Conservation (phyloP, 2,329 filamentous ascomycete genomes). For the Xylaria hypoxylon region DNA sequence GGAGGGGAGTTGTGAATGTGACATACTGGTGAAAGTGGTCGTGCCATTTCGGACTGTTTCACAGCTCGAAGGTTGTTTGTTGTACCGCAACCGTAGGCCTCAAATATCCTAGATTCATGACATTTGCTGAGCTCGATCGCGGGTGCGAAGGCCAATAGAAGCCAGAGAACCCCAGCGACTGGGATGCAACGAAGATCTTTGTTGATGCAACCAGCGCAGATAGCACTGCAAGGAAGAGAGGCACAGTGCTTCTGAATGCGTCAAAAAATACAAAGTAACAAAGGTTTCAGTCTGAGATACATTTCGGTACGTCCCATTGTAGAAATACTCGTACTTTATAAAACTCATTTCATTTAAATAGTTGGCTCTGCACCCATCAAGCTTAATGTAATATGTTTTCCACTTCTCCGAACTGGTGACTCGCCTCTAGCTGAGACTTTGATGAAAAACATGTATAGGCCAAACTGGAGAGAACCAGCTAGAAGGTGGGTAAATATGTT, state of each 20-base stretch:
- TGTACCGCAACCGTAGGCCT: background rate
- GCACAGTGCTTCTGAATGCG: conserved; percentile 1
- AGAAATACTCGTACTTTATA: no score
- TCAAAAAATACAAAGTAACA: background rate
- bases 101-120: background rate
- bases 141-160: background rate
- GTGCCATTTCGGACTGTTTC: background rate
- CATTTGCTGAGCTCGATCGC: background rate
- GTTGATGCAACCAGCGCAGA: background rate
- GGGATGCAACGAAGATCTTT: background rate
- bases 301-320: background rate
- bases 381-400: no score
- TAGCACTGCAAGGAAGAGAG: background rate
- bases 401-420: no score
- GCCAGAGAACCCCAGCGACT: background rate
- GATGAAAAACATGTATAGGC: no score
- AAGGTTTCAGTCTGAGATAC: background rate
- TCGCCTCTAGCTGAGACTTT: no score
- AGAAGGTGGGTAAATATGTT: no score
- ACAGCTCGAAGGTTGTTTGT: background rate
- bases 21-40: conserved; percentile 7
- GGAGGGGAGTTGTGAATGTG: no score
- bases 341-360: no score
- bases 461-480: no score
- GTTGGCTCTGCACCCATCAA: no score